phyloP scores from a whole-genome alignment of 495 filamentous ascomycete genomes.

The Neurospora sp. region DNA sequence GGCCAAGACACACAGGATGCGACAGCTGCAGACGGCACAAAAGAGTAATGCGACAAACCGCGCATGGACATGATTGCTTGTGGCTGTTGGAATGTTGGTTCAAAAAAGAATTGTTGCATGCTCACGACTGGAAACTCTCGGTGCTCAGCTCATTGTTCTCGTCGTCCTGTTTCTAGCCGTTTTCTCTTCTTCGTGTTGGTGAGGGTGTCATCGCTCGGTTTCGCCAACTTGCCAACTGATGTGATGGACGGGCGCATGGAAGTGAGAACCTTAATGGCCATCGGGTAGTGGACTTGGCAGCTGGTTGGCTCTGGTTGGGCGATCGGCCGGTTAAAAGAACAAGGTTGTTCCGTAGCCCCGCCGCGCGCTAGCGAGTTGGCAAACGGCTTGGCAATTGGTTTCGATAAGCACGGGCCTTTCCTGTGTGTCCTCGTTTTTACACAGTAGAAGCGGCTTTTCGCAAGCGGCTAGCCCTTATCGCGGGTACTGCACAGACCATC shows the following conservation, averaged over 20 bases:
- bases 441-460: neutral
- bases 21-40: neutral
- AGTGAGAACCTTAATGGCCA: neutral
- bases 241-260: neutral
- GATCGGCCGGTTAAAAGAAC: neutral
- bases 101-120: neutral
- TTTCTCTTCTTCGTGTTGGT: conserved; percentile 10
- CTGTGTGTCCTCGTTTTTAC: neutral
- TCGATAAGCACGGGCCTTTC: neutral
- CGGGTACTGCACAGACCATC: neutral
- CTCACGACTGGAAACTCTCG: neutral
- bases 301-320: neutral
- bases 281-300: neutral
- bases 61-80: neutral
- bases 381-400: neutral
- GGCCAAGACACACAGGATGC: neutral
- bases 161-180: neutral
- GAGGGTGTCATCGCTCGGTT: neutral
- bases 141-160: neutral
- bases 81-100: neutral
- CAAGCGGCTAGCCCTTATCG: neutral
- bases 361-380: neutral
- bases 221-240: neutral
- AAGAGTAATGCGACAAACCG: neutral
- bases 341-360: neutral